Evolutionary conservation across 2,329 filamentous ascomycete species (phyloP).

Genomic region (Penicillium sp.): DNA sequence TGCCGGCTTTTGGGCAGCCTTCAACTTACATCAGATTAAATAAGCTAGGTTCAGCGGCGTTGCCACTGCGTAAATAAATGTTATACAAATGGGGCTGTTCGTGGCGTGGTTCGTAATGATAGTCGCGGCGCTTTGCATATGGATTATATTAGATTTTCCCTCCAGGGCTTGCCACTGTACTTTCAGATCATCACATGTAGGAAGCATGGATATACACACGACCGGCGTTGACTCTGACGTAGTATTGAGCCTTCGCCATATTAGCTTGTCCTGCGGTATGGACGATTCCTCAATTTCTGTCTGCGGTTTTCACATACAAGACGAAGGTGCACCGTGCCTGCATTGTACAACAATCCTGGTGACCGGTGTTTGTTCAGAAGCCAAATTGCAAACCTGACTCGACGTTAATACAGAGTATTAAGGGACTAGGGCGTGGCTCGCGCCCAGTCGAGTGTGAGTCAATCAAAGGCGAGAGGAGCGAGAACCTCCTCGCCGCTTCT

Average conservation of each 20-base stretch:
- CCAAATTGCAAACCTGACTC: constrained; percentile 13
- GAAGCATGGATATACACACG: neutral
- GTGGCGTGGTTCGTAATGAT: neutral
- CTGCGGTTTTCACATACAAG: neutral
- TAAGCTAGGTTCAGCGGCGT: neutral
- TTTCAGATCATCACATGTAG: neutral
- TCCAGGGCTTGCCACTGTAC: neutral
- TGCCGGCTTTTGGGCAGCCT: neutral
- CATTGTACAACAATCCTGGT: neutral
- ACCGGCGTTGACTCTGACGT: neutral
- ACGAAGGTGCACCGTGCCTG: neutral
- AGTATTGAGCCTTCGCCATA: neutral
- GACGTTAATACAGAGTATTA: constrained; percentile 24
- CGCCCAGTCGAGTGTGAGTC: constrained; percentile 2
- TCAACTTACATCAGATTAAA: neutral
- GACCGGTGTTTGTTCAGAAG: neutral
- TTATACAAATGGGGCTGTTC: neutral
- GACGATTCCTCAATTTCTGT: neutral
- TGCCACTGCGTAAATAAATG: neutral
- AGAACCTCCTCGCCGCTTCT: constrained; percentile 7
- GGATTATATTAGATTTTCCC: neutral
- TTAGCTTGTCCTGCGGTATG: neutral
- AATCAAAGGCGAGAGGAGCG: constrained; percentile 3
- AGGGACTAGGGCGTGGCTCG: constrained; percentile 13
- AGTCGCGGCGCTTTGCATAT: neutral